Percentiles rank a stretch among this genome's conserved stretches.
Evolutionary conservation across 805 yeast genomes (phyloP).

Genomic region (Huiozyma sinensis): DNA sequence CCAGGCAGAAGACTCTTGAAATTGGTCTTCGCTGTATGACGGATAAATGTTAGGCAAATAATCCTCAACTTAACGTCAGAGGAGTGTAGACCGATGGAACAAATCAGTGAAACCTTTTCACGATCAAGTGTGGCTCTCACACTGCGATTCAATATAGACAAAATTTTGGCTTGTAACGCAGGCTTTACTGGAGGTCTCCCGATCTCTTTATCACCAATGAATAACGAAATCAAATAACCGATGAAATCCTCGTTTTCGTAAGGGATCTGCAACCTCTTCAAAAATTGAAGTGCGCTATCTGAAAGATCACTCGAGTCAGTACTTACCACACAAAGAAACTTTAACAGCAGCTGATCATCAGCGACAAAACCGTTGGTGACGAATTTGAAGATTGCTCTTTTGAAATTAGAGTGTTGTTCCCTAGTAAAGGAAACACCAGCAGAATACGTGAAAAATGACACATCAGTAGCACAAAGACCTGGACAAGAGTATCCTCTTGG

Average conservation of each 20-base stretch:
- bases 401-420: slow-evolving; percentile 35
- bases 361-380: slow-evolving; percentile 30
- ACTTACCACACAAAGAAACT: slow-evolving; percentile 53
- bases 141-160: slow-evolving; percentile 42
- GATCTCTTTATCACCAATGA: slow-evolving; percentile 35
- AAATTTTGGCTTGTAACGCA: slow-evolving; percentile 45
- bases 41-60: slow-evolving; percentile 50
- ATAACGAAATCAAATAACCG: slow-evolving; percentile 36
- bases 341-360: slow-evolving; percentile 28
- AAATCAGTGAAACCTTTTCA: slow-evolving; percentile 35
- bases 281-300: slow-evolving; percentile 40
- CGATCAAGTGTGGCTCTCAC: slow-evolving; percentile 36
- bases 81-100: slow-evolving; percentile 51
- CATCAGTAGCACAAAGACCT: slow-evolving; percentile 50
- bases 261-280: slow-evolving; percentile 42
- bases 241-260: slow-evolving; percentile 40
- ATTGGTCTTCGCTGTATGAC: slow-evolving; percentile 41
- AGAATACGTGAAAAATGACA: slow-evolving; percentile 51
- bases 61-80: slow-evolving; percentile 41
- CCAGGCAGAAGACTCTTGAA: slow-evolving; percentile 10
- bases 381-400: slow-evolving; percentile 30
- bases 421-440: slow-evolving; percentile 55
- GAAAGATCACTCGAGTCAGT: slow-evolving; percentile 47
- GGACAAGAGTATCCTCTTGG: slow-evolving; percentile 44
- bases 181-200: slow-evolving; percentile 44